Conservation (phyloP, 305 asterid genomes). For the Plantago coronopus region DNA sequence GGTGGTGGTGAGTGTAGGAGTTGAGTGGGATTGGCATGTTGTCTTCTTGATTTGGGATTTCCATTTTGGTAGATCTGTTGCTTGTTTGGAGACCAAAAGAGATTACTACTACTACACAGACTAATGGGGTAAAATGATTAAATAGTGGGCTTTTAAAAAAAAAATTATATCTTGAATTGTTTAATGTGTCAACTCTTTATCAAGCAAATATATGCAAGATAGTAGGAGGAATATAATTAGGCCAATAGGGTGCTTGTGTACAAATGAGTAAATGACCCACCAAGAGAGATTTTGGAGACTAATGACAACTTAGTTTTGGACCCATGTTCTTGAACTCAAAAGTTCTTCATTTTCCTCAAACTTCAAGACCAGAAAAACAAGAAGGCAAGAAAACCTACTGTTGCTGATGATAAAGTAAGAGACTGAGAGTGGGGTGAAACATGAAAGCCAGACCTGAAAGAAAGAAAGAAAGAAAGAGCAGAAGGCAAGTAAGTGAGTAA, state of each 20-base stretch:
- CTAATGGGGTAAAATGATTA: conserved; percentile 23
- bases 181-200: conserved; percentile 33
- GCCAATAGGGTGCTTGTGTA: background rate
- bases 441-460: conserved; percentile 15
- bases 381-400: background rate
- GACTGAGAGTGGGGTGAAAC: conserved; percentile 18
- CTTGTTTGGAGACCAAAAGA: conserved; percentile 58
- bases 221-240: background rate
- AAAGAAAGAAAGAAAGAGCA: too few species aligned
- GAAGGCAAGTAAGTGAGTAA: background rate
- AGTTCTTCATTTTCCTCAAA: background rate
- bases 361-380: background rate
- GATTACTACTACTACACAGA: conserved; percentile 22
- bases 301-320: background rate
- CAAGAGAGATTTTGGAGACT: background rate
- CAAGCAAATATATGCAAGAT: conserved; percentile 26
- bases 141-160: conserved; percentile 5
- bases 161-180: conserved; percentile 5
- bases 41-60: conserved; percentile 52
- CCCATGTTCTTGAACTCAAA: background rate
- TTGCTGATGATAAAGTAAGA: conserved; percentile 19
- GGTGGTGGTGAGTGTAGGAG: conserved; percentile 28
- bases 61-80: conserved; percentile 41
- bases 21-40: conserved; percentile 71
- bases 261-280: conserved; percentile 15